phyloP scores from a whole-genome alignment of 2,329 filamentous ascomycete genomes.

The Chrysoporthe austroafricana region DNA sequence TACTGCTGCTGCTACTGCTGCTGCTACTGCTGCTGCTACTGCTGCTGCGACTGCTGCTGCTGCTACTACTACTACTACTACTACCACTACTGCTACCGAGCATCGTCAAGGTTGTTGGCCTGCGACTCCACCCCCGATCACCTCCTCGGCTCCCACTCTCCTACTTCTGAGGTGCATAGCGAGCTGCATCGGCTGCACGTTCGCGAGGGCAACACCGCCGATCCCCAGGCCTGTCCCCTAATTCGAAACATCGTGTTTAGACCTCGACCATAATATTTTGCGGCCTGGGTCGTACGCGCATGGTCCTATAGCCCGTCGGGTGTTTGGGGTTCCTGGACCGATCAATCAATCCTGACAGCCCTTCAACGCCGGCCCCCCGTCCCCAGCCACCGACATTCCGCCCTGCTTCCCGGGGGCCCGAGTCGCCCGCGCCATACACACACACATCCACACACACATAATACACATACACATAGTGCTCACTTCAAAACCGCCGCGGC shows the following conservation, averaged over 20 bases:
- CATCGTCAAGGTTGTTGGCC: neutral
- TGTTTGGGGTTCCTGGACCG: slow-evolving; percentile 3
- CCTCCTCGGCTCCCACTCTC: neutral
- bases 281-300: neutral
- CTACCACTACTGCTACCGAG: neutral
- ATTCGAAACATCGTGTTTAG: neutral
- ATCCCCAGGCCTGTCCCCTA: neutral
- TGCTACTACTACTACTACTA: neutral
- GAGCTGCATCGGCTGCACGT: slow-evolving; percentile 6
- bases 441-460: neutral
- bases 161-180: neutral
- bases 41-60: neutral
- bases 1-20: neutral
- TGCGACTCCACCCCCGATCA: slow-evolving; percentile 3
- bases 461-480: neutral
- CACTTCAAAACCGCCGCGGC: slow-evolving; percentile 7
- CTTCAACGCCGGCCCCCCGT: neutral
- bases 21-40: neutral
- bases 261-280: neutral
- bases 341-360: slow-evolving; percentile 10
- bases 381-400: slow-evolving; percentile 14
- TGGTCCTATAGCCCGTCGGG: neutral
- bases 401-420: slow-evolving; percentile 6
- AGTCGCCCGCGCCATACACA: slow-evolving; percentile 4
- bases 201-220: neutral